phyloP scores from a whole-genome alignment of 257 asterid species.

The Solanum corneliomulleri region DNA sequence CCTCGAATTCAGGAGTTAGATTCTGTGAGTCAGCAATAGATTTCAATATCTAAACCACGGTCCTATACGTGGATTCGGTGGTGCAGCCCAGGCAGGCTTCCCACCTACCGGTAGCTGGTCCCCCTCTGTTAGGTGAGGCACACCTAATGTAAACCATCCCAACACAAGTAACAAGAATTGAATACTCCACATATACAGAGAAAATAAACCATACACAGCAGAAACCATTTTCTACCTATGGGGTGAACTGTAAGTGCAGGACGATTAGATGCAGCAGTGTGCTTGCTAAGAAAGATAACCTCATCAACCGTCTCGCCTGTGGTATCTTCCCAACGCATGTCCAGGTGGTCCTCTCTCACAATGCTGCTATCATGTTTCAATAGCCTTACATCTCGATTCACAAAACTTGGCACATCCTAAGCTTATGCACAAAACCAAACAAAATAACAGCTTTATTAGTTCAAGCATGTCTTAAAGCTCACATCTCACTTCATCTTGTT shows the following conservation, averaged over 20 bases:
- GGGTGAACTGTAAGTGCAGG: constrained; percentile 31
- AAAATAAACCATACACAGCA: background rate
- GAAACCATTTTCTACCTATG: constrained; percentile 9
- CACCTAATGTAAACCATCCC: constrained; percentile 4
- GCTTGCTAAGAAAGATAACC: constrained; percentile 27
- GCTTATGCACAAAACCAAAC: background rate
- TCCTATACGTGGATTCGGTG: constrained; percentile 27
- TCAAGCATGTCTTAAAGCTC: background rate
- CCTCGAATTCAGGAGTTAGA: constrained; percentile 25
- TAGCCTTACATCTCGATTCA: constrained; percentile 20
- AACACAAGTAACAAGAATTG: background rate
- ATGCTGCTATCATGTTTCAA: constrained; percentile 17
- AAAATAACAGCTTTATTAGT: background rate
- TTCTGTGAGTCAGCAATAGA: constrained; percentile 16
- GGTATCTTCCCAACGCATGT: constrained; percentile 18
- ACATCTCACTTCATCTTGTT: background rate
- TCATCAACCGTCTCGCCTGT: constrained; percentile 19
- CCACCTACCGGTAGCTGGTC: constrained; percentile 18
- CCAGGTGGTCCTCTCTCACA: constrained; percentile 23
- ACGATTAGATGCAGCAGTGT: constrained; percentile 21
- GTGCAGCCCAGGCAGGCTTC: constrained; percentile 33
- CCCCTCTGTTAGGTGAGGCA: constrained; percentile 24
- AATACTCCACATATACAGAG: background rate
- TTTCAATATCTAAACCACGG: constrained; percentile 27
- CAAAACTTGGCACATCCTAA: constrained; percentile 21